A percentile compares a stretch with the other conserved stretches of the same genome.
Conservation (phyloP, 2,329 filamentous ascomycete genomes). For the Rosellinia necatrix region DNA sequence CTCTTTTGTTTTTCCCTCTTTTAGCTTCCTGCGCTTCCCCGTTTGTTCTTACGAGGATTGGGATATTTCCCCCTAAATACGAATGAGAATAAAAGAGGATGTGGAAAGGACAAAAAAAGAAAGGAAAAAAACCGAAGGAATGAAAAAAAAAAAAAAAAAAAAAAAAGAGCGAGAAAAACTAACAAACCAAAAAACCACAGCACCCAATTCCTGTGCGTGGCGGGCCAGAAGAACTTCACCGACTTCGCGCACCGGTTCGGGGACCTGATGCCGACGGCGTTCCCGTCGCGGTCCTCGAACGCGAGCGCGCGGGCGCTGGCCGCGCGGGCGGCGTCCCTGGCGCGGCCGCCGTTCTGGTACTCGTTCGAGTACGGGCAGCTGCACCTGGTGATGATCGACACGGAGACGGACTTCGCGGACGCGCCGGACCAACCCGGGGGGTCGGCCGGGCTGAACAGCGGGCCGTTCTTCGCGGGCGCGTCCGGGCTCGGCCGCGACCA, state of each 20-base stretch:
- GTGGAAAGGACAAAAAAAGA: too few relatives aligned
- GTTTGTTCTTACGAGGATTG: too few relatives aligned
- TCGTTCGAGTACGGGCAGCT: conserved; percentile 64
- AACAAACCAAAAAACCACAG: neutral
- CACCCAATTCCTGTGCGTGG: conserved; percentile 47
- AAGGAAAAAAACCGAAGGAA: too few relatives aligned
- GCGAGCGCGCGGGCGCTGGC: conserved; percentile 48
- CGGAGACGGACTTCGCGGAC: conserved; percentile 59
- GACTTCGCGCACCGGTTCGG: conserved; percentile 62
- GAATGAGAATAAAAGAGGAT: too few relatives aligned
- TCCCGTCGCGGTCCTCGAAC: conserved; percentile 53
- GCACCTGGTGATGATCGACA: conserved; percentile 60
- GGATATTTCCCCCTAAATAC: too few relatives aligned
- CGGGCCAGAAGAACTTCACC: conserved; percentile 64
- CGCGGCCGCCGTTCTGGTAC: conserved; percentile 63
- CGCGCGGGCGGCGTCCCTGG: conserved; percentile 49
- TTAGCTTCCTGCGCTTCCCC: too few relatives aligned
- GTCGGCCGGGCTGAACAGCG: conserved; percentile 48
- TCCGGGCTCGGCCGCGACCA: conserved; percentile 49
- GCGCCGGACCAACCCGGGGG: conserved; percentile 52
- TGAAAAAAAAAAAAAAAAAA: too few relatives aligned
- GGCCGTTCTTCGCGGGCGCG: conserved; percentile 51
- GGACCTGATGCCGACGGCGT: conserved; percentile 55
- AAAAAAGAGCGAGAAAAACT: too few relatives aligned
- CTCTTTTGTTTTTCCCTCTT: neutral